Base-by-base conservation (phyloP, 139 green algal genomes). In the Picochlorum sp. region DNA sequence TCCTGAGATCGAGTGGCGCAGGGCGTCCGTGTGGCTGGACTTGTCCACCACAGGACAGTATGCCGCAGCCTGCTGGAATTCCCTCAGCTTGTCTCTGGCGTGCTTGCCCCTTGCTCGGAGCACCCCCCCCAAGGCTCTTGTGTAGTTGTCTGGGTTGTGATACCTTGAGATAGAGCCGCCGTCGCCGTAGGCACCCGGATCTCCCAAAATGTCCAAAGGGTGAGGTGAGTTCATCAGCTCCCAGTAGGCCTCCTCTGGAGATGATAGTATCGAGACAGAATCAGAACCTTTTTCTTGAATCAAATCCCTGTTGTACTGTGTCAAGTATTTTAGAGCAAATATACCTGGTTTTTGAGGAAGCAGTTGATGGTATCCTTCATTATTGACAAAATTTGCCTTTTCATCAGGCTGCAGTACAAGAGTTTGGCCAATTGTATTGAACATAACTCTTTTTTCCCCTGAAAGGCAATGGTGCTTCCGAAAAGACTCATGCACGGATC, bases 131-230 rank as follows among this genome's bases (percentile, higher is more conserved):
- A 85, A 41, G 9, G 76, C 82, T 26, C 59, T 57, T 0, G 76
- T 88, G 76, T 99, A 99, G 78, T 96, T 83, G 53, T 94, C 82
- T 1, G 93, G 93, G 65, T 99, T 94, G 76, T 99, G 93, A 74
- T 93, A 94, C 22, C 93, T 76, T 4, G 70, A 87, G 62, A 99
- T 96, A 55, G 63, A 69, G 16, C 93, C 93, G 0, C 59, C 50
- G 12, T 59, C 31, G 49, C 89, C 81, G 49, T 99, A 99, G 6
- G 91, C 81, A 0, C 64, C 64, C 1, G 81, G 72, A 53, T 98
- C 86, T 0, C 73, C 68, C 24, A 99, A 81, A 5, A 84, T 95
- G 43, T 95, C 84, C 33, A 98, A 74, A 10, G 92, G 92, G 67
- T 98, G 92, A 1, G 92, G 92, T 8, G 44, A 76, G 74, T 98